Conservation (phyloP, 2,329 filamentous ascomycete genomes). For the Colletotrichum agaves region DNA sequence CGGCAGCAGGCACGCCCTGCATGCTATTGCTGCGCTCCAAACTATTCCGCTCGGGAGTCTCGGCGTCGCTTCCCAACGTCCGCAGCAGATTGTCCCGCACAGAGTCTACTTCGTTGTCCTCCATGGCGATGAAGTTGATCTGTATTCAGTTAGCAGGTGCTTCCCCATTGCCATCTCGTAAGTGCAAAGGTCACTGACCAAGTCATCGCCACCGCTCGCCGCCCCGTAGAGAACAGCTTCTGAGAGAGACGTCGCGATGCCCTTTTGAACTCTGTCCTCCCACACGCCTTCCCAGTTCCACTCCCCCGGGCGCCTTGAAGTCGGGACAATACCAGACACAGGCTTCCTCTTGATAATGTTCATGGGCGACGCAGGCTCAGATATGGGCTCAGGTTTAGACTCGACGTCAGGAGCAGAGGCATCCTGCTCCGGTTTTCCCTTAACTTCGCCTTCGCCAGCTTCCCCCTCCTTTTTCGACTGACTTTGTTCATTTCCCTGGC, state of each 20-base stretch:
- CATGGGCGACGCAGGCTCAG: neutral
- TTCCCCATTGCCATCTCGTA: neutral
- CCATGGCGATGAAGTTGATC: conserved; percentile 76
- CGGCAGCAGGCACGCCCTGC: conserved; percentile 30
- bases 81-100: conserved; percentile 69
- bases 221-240: conserved; percentile 83
- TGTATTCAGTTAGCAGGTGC: conserved; percentile 44
- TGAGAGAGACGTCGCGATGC: conserved; percentile 79
- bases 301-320: conserved; percentile 73
- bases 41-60: conserved; percentile 37
- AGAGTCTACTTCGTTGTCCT: conserved; percentile 66
- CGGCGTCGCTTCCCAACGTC: conserved; percentile 52
- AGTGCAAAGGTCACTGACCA: conserved; percentile 22
- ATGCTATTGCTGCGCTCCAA: conserved; percentile 11
- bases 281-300: conserved; percentile 99
- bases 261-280: conserved; percentile 87
- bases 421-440: conserved; percentile 40
- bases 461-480: neutral
- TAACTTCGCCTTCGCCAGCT: neutral
- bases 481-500: neutral
- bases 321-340: conserved; percentile 1
- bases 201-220: conserved; percentile 54
- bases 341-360: conserved; percentile 36
- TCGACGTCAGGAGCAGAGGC: conserved; percentile 15
- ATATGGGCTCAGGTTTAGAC: conserved; percentile 14